Percentiles rank a stretch among this genome's conserved stretches.
Conservation (phyloP, 805 yeast genomes). For the Candida khao-thaluensis region DNA sequence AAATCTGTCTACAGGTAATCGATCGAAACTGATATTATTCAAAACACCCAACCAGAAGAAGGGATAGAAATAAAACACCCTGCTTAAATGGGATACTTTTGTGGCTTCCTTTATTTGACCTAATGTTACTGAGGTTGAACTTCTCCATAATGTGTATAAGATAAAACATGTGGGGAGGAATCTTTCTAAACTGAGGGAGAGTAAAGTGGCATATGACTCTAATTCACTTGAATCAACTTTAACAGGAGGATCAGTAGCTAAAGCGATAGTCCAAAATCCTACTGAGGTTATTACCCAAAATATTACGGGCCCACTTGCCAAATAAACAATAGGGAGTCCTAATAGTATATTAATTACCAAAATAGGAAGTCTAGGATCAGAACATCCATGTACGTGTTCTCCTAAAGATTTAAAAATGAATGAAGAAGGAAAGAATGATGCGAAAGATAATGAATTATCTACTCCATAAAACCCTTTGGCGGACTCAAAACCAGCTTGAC, state of each 20-base stretch:
- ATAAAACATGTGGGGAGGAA: constrained; percentile 74
- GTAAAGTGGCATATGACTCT: constrained; percentile 54
- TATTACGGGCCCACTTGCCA: constrained; percentile 41
- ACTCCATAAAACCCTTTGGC: constrained; percentile 52
- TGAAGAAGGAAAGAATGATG: constrained; percentile 73
- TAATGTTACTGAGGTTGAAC: constrained; percentile 52
- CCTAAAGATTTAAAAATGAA: constrained; percentile 54
- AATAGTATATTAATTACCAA: constrained; percentile 57
- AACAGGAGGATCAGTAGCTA: constrained; percentile 79
- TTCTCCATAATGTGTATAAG: constrained; percentile 66
- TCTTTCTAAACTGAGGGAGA: constrained; percentile 72
- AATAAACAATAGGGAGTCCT: constrained; percentile 60
- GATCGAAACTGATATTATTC: constrained; percentile 84
- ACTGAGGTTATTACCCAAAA: constrained; percentile 61
- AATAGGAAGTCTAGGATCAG: constrained; percentile 64
- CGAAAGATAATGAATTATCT: constrained; percentile 55
- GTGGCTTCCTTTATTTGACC: constrained; percentile 8
- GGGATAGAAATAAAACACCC: constrained; percentile 68
- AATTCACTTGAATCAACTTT: constrained; percentile 52
- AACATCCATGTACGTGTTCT: constrained; percentile 48
- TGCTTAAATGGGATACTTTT: constrained; percentile 36
- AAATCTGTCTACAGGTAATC: constrained; percentile 83
- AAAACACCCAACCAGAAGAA: constrained; percentile 81
- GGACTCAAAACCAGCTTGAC: constrained; percentile 44
- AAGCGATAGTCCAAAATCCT: constrained; percentile 81